Base-by-base conservation (phyloP, 805 yeast species). In the Yarrowia deformans region DNA sequence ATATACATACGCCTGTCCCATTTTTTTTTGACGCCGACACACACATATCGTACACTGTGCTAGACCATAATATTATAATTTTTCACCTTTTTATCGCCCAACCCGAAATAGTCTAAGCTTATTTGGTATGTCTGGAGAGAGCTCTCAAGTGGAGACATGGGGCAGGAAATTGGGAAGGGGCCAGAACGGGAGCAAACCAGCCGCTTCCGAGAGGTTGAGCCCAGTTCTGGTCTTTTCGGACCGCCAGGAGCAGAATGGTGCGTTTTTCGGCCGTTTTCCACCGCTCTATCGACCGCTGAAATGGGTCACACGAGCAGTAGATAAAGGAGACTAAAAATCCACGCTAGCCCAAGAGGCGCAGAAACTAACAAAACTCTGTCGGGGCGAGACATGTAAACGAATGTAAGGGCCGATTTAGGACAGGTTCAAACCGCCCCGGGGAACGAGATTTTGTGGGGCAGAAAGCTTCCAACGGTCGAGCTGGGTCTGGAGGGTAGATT, bases 261-360 rank as follows among this genome's bases (percentile, higher is more conserved):
- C 16, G 14, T 3, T 9, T 43, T 43, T 43, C 14, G 18, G 1
- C 45, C 45, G 19, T 8, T 43, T 43, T 13, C 19, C 1, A 6
- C 32, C 29, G 29, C 29, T 23, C 29, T 23, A 23, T 23, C 29
- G 29, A 23, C 29, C 29, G 2, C 29, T 23, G 29, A 23, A 23
- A 23, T 23, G 23, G 60, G 45, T 54, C 60, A 54, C 60, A 54
- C 60, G 60, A 54, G 60, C 60, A 37, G 10, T 34, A 45, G 60
- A 54, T 54, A 54, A 54, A 54, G 60, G 45, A 19, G 45, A 54
- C 60, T 54, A 54, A 54, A 23, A 54, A 54, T 37, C 18, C 34
- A 54, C 60, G 60, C 60, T 54, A 54, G 39, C 23, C 19, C 8
- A 3, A 3, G 43, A 9, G 23, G 16, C 39, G 60, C 39, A 54